Conservation (phyloP, 177 flowering plant species). For the Vitis hybrid region DNA sequence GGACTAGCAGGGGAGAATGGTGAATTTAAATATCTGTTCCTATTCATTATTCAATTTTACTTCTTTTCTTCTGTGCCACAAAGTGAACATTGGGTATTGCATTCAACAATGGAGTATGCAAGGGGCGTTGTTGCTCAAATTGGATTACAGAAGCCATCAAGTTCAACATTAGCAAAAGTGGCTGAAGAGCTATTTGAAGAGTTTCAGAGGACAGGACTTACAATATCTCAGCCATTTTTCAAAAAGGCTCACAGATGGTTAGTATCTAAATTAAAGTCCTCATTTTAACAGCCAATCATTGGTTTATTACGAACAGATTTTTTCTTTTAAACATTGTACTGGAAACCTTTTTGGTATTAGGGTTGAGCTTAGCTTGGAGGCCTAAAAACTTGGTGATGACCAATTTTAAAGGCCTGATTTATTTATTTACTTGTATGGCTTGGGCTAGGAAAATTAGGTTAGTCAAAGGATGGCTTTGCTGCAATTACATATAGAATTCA, state of each 20-base stretch:
- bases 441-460: too few relatives aligned
- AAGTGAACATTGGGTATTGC: slow-evolving; percentile 84
- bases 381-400: too few relatives aligned
- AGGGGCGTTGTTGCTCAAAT: slow-evolving; percentile 44
- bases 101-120: slow-evolving; percentile 73
- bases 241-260: slow-evolving; percentile 90
- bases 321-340: too few relatives aligned
- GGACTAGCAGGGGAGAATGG: background rate
- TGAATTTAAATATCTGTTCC: background rate
- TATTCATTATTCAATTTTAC: background rate
- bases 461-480: too few relatives aligned
- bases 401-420: too few relatives aligned
- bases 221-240: slow-evolving; percentile 58
- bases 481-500: too few relatives aligned
- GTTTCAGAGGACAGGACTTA: slow-evolving; percentile 48
- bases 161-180: slow-evolving; percentile 46
- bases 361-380: too few relatives aligned
- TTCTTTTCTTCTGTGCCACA: slow-evolving; percentile 12
- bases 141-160: slow-evolving; percentile 69
- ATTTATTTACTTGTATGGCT: too few relatives aligned
- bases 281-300: background rate
- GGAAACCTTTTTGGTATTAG: background rate
- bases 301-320: too few relatives aligned
- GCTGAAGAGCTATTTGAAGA: slow-evolving; percentile 67
- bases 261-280: slow-evolving; percentile 17